Base-by-base conservation (phyloP, 2,329 filamentous ascomycete genomes). In the Ascocoryne sarcoides region DNA sequence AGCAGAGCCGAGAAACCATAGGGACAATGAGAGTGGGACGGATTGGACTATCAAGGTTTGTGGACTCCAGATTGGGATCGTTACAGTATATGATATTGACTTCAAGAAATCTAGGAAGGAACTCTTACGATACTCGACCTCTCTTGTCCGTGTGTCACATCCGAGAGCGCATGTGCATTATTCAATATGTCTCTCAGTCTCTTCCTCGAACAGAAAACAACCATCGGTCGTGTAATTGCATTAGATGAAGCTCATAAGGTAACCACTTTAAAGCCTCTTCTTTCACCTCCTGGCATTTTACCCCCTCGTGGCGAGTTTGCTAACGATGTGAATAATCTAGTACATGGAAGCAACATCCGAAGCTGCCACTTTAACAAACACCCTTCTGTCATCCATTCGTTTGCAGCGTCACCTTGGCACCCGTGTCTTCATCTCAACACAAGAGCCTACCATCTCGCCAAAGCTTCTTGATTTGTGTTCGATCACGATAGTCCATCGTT, bases 211-310 rank as follows among this genome's bases (percentile, higher is more conserved):
- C 66, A 75, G 34, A 60, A 68, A 0, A 47, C 50, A 0, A 49
- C 58, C 0, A 53, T 68, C 0, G 76, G 80, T 1, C 69, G 76
- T 4, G 65, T 88, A 28, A 61, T 89, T 10, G 82, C 81, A 0
- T 64, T 89, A 0, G 84, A 90, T 47, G 83, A 90, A 55, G 84
- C 84, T 0, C 84, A 92, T 56, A 88, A 88, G 52, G 71, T 74
- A 58, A 26, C 23, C 23, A 26, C 23, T 7, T 26, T 26, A 7
- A 26, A 7, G 7, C 23, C 7, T 26, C 12, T 26, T 26, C 23
- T 26, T 12, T 26, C 7, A 12, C 12, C 23, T 12, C 23, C 23
- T 7, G 12, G 12, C 7, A 7, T 26, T 7, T 7, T 26, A 26
- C 12, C 12, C n/a, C n/a, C n/a, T n/a, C n/a, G n/a, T n/a, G n/a